phyloP scores from a whole-genome alignment of 176 grass and related monocot species.

The Olyra latifolia region DNA sequence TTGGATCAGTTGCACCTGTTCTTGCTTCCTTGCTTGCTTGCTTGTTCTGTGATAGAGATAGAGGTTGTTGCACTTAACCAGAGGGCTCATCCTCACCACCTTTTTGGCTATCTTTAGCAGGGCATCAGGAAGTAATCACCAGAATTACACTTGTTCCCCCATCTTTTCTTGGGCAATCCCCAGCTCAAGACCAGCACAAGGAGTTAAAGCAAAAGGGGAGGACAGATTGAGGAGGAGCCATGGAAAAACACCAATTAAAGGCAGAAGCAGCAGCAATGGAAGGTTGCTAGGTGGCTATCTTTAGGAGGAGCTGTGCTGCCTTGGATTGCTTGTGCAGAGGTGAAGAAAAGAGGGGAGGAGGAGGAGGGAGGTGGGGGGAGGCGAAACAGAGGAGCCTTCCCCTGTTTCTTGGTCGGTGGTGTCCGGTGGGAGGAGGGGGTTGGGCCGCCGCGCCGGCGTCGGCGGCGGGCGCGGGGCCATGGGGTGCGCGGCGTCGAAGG shows the following conservation, averaged over 20 bases:
- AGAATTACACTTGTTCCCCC: conserved; percentile 14
- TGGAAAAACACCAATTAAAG: conserved; percentile 43
- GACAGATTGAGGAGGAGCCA: neutral
- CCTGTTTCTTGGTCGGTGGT: conserved; percentile 23
- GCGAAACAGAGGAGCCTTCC: conserved; percentile 44
- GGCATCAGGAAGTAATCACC: neutral
- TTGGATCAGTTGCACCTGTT: conserved; percentile 42
- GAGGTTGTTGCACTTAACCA: conserved; percentile 39
- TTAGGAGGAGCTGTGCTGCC: conserved; percentile 26
- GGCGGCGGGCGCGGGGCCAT: conserved; percentile 29
- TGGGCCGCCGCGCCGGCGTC: conserved; percentile 9
- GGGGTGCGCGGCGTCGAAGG: conserved; percentile 82
- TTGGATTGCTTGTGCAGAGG: conserved; percentile 23
- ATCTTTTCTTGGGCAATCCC: conserved; percentile 26
- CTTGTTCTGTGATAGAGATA: neutral
- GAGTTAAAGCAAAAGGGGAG: conserved; percentile 41
- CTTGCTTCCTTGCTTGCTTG: conserved; percentile 13
- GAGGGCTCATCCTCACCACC: neutral
- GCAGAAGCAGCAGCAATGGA: neutral
- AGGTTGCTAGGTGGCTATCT: conserved; percentile 40
- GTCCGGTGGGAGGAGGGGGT: neutral
- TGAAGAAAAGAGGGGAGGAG: neutral
- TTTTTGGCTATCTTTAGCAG: conserved; percentile 29
- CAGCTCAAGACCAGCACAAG: conserved; percentile 42
- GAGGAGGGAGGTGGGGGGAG: conserved; percentile 37